Conservation (phyloP, 139 green algal genomes). For the Chlamydomonas sp. region DNA sequence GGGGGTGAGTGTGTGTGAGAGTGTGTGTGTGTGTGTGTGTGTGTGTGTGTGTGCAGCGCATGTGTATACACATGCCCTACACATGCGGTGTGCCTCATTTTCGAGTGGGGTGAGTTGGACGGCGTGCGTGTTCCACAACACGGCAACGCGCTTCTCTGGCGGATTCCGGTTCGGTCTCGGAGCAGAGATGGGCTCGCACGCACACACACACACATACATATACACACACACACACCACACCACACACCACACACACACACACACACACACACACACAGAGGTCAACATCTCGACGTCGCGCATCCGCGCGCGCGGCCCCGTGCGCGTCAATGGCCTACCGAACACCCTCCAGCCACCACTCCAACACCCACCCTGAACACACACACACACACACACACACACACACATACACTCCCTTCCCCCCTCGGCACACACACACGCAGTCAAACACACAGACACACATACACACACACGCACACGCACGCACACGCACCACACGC, state of each 20-base stretch:
- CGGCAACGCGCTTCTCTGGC: slow-evolving; percentile 87
- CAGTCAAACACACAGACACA: too few species aligned
- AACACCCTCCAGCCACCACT: too few species aligned
- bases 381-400: too few species aligned
- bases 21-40: background rate
- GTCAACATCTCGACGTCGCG: slow-evolving; percentile 81
- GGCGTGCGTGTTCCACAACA: slow-evolving; percentile 96
- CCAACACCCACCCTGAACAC: too few species aligned
- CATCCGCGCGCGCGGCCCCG: slow-evolving; percentile 95
- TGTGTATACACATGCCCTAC: background rate
- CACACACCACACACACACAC: background rate
- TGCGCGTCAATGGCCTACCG: slow-evolving; percentile 96
- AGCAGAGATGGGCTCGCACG: slow-evolving; percentile 83
- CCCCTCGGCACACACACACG: too few species aligned
- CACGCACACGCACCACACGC: too few species aligned
- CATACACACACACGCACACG: too few species aligned
- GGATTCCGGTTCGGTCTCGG: slow-evolving; percentile 94
- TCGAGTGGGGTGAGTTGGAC: too few species aligned
- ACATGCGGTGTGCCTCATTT: too few species aligned
- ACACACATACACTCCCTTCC: too few species aligned
- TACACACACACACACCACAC: slow-evolving; percentile 48
- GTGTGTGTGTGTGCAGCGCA: too few species aligned
- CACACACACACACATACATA: slow-evolving; percentile 93
- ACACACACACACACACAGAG: background rate
- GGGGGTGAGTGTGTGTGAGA: too few species aligned